Evolutionary conservation across 345 rosid genomes (phyloP), one percentile per base, ranked within the genome.

Genomic region (Excoecaria agallocha): DNA sequence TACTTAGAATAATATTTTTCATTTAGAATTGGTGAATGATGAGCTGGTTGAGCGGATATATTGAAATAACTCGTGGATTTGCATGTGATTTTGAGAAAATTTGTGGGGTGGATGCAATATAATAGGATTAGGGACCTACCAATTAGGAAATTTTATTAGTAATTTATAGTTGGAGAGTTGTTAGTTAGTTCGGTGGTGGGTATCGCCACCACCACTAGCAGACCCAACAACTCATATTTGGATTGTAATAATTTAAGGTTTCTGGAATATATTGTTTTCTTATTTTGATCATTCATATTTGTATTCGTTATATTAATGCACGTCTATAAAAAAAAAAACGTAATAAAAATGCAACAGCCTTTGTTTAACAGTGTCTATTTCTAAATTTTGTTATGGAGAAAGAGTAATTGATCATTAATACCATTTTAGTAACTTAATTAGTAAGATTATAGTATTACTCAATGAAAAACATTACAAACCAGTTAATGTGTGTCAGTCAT

Each of bases 61-160:
- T 71, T 70, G 73, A 70, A 54, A 25, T 54, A 68, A 62, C n/a
- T 22, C 16, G 51, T 22, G 57, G 76, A 62, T 79, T 74, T 35
- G 54, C 64, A 50, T 66, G 58, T 35, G 41, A 55, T 74, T 52
- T 63, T 58, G 58, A 71, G 41, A 25, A 69, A 50, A 37, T 64
- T 62, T 50, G 59, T 66, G 58, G 59, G 60, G 76, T 69, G 73
- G 83, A 80, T 79, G 82, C 62, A 51, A 83, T 77, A 69, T 5
- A 69, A 51, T 51, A 50, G 68, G 20, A 43, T 12, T 61, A 45
- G 60, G 86, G 79, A 45, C 86, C 88, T 71, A 80, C 83, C 61
- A 66, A 25, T 58, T 37, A 43, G 56, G 71, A 71, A 19, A 48
- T 46, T 56, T 49, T 51, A 59, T 30, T 51, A 45, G 71, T 43